Conservation (phyloP, 768 basidiomycete genomes). For the Hygrophoropsis aurantiaca region DNA sequence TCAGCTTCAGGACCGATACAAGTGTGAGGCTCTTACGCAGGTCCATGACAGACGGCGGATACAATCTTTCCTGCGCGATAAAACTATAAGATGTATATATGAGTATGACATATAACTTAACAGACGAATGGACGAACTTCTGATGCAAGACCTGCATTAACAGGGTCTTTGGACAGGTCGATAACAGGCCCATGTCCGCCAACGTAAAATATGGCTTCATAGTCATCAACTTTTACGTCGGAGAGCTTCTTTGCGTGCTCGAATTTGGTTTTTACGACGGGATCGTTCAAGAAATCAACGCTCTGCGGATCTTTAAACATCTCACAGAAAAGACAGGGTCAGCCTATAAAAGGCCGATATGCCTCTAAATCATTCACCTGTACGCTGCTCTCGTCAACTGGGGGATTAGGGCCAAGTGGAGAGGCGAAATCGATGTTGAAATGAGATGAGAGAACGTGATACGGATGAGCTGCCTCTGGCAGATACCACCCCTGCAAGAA, state of each 20-base stretch:
- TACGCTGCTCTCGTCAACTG: conserved; percentile 59
- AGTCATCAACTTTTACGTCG: conserved; percentile 58
- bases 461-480: conserved; percentile 76
- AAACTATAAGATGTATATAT: conserved; percentile 43
- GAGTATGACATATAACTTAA: not conserved
- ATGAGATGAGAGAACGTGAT: conserved; percentile 53
- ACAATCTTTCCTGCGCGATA: conserved; percentile 66
- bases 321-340: conserved; percentile 25
- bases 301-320: conserved; percentile 55
- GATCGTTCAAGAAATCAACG: conserved; percentile 60
- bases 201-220: conserved; percentile 74
- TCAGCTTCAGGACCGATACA: not conserved
- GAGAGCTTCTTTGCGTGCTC: conserved; percentile 57
- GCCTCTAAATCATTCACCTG: conserved; percentile 33
- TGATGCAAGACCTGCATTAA: conserved; percentile 56
- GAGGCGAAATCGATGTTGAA: conserved; percentile 59
- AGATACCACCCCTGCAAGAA: conserved; percentile 69
- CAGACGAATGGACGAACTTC: conserved; percentile 38
- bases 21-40: conserved; percentile 52
- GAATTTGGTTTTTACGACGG: conserved; percentile 52
- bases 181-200: conserved; percentile 80
- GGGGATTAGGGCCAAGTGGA: conserved; percentile 66
- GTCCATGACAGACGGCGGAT: conserved; percentile 79
- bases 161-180: conserved; percentile 60
- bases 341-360: not conserved